Evolutionary conservation across 208 protist genomes (phyloP).

Genomic region (Leishmania braziliensis): DNA sequence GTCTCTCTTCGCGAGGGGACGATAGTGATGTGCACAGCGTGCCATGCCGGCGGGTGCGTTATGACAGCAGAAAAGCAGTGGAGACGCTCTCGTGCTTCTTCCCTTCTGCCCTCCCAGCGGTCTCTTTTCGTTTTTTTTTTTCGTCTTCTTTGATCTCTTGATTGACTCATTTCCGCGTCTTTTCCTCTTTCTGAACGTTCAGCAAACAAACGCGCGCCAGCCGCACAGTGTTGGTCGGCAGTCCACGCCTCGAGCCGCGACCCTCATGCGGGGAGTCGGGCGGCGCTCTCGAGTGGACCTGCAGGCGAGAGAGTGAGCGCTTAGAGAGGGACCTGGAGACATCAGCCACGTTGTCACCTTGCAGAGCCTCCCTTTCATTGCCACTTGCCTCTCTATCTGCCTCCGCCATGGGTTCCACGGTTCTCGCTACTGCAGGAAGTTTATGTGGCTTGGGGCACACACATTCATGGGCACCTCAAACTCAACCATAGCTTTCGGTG

Average conservation of each 20-base stretch:
- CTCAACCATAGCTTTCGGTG: neutral
- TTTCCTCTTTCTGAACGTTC: neutral
- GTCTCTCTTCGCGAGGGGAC: neutral
- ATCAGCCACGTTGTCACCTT: neutral
- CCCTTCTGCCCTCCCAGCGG: slow-evolving; percentile 17
- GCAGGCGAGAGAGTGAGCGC: neutral
- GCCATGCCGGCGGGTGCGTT: slow-evolving; percentile 1
- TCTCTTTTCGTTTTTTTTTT: slow-evolving; percentile 11
- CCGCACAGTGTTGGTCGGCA: too few species aligned
- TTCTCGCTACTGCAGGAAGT: neutral
- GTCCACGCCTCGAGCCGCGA: too few species aligned
- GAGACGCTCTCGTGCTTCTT: neutral
- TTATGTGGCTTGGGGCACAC: neutral
- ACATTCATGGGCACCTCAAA: neutral
- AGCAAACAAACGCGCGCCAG: neutral
- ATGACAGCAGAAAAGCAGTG: neutral
- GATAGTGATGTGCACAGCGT: slow-evolving; percentile 7
- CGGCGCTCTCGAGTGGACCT: neutral
- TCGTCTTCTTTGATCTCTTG: slow-evolving; percentile 16
- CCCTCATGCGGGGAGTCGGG: neutral
- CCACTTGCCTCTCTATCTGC: neutral
- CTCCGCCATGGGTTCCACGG: neutral
- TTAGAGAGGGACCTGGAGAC: neutral
- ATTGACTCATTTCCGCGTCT: neutral
- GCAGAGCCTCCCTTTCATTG: neutral